phyloP scores from a whole-genome alignment of 441 rosid genomes.

The Corymbia citriodora region DNA sequence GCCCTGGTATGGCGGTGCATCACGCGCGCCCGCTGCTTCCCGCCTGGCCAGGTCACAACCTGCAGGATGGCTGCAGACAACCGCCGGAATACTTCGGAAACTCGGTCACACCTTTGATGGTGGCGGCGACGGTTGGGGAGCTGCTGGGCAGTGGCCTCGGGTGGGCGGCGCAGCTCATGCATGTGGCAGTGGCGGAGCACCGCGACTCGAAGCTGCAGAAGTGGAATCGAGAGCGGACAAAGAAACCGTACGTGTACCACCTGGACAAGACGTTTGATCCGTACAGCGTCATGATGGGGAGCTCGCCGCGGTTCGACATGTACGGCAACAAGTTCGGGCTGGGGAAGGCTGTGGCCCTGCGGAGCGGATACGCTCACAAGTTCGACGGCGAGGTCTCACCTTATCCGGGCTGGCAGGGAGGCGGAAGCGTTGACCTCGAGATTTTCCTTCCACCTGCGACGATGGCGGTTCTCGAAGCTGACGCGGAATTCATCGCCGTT shows the following conservation, averaged over 20 bases:
- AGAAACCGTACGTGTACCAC: conserved; percentile 34
- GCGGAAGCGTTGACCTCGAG: conserved; percentile 70
- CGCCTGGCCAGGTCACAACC: conserved; percentile 25
- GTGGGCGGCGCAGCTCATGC: conserved; percentile 62
- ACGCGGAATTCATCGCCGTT: conserved; percentile 52
- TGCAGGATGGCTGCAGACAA: conserved; percentile 48
- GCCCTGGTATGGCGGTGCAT: conserved; percentile 67
- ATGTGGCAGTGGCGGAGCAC: conserved; percentile 39
- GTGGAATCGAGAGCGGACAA: conserved; percentile 36
- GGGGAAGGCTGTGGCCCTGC: conserved; percentile 63
- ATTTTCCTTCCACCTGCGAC: conserved; percentile 48
- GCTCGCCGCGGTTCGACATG: conserved; percentile 76
- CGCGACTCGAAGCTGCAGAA: conserved; percentile 22
- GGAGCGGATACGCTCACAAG: conserved; percentile 72
- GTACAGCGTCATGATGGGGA: conserved; percentile 54
- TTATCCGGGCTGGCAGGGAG: conserved; percentile 67
- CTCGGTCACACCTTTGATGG: conserved; percentile 25
- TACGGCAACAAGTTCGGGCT: conserved; percentile 72
- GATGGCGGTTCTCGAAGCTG: conserved; percentile 63
- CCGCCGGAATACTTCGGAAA: conserved; percentile 56
- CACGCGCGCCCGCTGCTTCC: conserved; percentile 34
- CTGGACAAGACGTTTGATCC: conserved; percentile 36
- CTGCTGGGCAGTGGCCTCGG: conserved; percentile 46
- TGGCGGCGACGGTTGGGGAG: conserved; percentile 39
- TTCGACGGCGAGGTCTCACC: conserved; percentile 64